Conservation (phyloP, 768 basidiomycete genomes). For the Mycena metata region DNA sequence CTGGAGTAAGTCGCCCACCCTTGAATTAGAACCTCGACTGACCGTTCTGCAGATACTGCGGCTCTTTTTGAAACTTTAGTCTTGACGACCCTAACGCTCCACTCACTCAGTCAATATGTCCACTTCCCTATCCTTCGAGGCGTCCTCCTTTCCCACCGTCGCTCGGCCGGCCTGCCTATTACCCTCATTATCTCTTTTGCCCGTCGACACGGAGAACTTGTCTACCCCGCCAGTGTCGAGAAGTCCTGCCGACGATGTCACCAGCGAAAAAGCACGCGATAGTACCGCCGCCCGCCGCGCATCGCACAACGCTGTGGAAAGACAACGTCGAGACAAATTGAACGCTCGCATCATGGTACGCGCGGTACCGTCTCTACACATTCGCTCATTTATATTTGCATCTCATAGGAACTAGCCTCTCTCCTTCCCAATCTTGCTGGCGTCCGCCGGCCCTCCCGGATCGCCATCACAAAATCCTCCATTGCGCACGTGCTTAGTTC, state of each 20-base stretch:
- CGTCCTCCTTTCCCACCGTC: not conserved
- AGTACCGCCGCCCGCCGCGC: slow-evolving; percentile 79
- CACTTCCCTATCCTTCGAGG: too few species aligned
- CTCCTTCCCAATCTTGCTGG: slow-evolving; percentile 79
- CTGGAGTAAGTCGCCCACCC: too few species aligned
- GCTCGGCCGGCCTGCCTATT: not conserved
- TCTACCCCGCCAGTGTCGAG: slow-evolving; percentile 14
- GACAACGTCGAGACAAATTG: slow-evolving; percentile 78
- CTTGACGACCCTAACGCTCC: too few species aligned
- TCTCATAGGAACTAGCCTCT: slow-evolving; percentile 64
- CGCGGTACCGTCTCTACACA: not conserved
- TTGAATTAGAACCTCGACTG: too few species aligned
- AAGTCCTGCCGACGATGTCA: slow-evolving; percentile 13
- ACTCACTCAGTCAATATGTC: not conserved
- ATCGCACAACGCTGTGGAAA: slow-evolving; percentile 85
- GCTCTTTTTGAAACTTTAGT: too few species aligned
- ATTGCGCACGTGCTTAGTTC: slow-evolving; percentile 74
- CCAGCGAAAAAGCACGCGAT: slow-evolving; percentile 12
- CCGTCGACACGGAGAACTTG: slow-evolving; percentile 21
- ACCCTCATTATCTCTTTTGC: slow-evolving; percentile 17
- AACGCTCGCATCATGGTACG: slow-evolving; percentile 75
- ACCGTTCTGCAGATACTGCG: too few species aligned
- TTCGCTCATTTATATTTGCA: not conserved
- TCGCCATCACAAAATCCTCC: slow-evolving; percentile 83
- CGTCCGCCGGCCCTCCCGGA: slow-evolving; percentile 81